A percentile compares a stretch with the other conserved stretches of the same genome.
Evolutionary conservation across 805 yeast genomes (phyloP).

Genomic region (Hanseniaspora lindneri): DNA sequence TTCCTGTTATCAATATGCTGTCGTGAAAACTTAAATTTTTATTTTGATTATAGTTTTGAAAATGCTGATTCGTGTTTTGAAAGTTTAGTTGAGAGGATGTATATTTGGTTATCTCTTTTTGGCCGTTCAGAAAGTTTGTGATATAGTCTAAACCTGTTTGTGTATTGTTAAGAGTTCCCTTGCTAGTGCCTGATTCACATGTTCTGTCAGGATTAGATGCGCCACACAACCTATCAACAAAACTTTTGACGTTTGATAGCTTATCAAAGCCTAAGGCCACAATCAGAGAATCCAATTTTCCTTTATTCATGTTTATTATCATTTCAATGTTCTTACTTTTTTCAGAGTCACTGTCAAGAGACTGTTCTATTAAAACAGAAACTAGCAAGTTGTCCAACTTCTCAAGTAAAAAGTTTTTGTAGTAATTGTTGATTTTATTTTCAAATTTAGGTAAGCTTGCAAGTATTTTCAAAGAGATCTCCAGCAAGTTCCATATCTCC

Average conservation of each 20-base stretch:
- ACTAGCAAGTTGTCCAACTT: slow-evolving; percentile 22
- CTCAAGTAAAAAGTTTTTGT: slow-evolving; percentile 29
- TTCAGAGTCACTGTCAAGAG: not conserved
- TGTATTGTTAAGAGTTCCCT: not conserved
- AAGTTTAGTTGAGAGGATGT: not conserved
- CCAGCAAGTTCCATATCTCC: slow-evolving; percentile 22
- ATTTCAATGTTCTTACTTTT: slow-evolving; percentile 7
- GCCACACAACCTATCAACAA: slow-evolving; percentile 8
- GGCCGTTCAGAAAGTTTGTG: not conserved
- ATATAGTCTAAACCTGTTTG: not conserved
- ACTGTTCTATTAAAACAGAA: slow-evolving; percentile 1
- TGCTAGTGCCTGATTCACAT: not conserved
- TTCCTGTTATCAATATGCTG: slow-evolving; percentile 13
- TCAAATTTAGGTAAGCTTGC: slow-evolving; percentile 26
- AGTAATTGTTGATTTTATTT: slow-evolving; percentile 29
- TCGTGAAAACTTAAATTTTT: slow-evolving; percentile 5
- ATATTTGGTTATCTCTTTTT: too few relatives aligned
- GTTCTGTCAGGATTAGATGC: too few relatives aligned
- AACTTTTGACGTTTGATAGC: not conserved
- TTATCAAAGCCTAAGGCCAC: slow-evolving; percentile 5
- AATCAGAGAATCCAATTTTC: not conserved
- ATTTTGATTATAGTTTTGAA: not conserved
- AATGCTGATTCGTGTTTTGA: not conserved
- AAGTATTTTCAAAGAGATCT: slow-evolving; percentile 25
- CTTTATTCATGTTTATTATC: slow-evolving; percentile 11